phyloP scores from a whole-genome alignment of 805 yeast genomes.

The Kluyveromyces dobzhanskii region DNA sequence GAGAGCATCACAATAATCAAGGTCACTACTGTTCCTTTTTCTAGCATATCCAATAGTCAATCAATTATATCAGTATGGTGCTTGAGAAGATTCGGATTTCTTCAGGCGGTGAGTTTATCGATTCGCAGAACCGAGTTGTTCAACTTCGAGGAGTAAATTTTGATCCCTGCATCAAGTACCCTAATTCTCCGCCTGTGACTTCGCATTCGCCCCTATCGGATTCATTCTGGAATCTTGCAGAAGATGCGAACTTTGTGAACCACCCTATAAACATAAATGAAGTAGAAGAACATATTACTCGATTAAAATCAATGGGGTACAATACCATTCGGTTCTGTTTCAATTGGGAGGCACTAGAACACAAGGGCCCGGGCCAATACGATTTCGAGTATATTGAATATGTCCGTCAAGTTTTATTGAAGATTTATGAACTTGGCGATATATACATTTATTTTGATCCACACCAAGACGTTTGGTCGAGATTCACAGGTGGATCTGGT shows the following conservation, averaged over 20 bases:
- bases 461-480: constrained; percentile 92
- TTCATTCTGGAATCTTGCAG: constrained; percentile 57
- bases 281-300: constrained; percentile 55
- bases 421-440: constrained; percentile 57
- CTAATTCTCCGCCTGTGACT: constrained; percentile 44
- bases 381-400: constrained; percentile 71
- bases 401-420: constrained; percentile 51
- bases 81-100: constrained; percentile 31
- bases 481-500: constrained; percentile 84
- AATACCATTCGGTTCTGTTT: constrained; percentile 68
- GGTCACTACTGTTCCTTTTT: too few species aligned
- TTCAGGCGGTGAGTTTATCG: constrained; percentile 48
- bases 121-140: constrained; percentile 48
- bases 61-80: constrained; percentile 11
- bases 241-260: constrained; percentile 70
- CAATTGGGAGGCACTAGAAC: constrained; percentile 93
- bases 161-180: constrained; percentile 68
- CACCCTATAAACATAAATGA: constrained; percentile 73
- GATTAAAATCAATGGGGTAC: constrained; percentile 75
- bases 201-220: constrained; percentile 28
- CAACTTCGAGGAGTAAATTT: constrained; percentile 73
- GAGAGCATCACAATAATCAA: too few species aligned
- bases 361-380: constrained; percentile 74
- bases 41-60: too few species aligned
- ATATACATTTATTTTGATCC: constrained; percentile 76